These are phyloP conservation scores for Medicago truncatula DNA, from an alignment of 306 rosid genomes.

Conservation along the genomic window MtrunA17r5.0-ANR NC_053048.1:36246001-36246500, in stretches of 20 bases:
- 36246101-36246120: conserved; percentile 56
- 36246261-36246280: conserved; percentile 92
- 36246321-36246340: conserved; percentile 67
- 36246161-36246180: conserved; percentile 64
- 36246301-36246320: conserved; percentile 69
- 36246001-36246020: conserved; percentile 50
- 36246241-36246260: conserved; percentile 82
- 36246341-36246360: conserved; percentile 73
- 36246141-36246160: conserved; percentile 63
- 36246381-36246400: conserved; percentile 76
- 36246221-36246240: conserved; percentile 61
- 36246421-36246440: conserved; percentile 63
- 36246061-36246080: conserved; percentile 70
- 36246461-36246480: conserved; percentile 89
- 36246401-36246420: conserved; percentile 60
- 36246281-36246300: conserved; percentile 93
- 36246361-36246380: conserved; percentile 54
- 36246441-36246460: conserved; percentile 64
- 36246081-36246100: conserved; percentile 63
- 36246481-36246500: conserved; percentile 86
- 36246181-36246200: conserved; percentile 72
- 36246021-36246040: conserved; percentile 59
- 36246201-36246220: conserved; percentile 68
- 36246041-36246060: conserved; percentile 51
- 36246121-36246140: conserved; percentile 54